Base-by-base conservation (phyloP, 441 rosid species). In the Brassica balearica region DNA sequence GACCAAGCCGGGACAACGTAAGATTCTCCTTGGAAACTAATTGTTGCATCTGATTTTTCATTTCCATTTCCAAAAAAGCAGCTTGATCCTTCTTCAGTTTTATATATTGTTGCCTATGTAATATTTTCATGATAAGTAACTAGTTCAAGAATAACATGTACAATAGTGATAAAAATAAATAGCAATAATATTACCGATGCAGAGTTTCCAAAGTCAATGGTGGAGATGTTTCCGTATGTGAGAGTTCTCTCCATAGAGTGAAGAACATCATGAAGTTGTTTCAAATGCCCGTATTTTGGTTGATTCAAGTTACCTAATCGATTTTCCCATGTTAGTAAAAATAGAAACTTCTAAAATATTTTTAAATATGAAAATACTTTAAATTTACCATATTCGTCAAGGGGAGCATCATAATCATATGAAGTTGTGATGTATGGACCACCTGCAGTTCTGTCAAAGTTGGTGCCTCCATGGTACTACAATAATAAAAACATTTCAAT, bases 401-500 rank as follows among this genome's bases (percentile, higher is more conserved):
- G 27, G 27, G 27, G 27, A 23, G 27, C 97, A 83, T 91, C 86
- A 8, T 92, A 91, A 64, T 91, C 94, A 62, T 92, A 91, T 3
- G 88, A 29, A 7, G 96, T 89, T 2, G 91, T 89, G 59, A 93
- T 86, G 55, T 86, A 89, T 1, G 90, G 93, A 3, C 94, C 95
- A 6, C 97, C 96, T 0, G 92, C 65, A 0, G 86, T 86, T 69
- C 85, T 85, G 6, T 88, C 93, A 79, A 89, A 94, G 43, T 92
- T 92, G 43, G 97, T 93, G 0, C 98, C 96, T 15, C 98, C 97
- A 9, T 92, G 97, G 9, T 92, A 92, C 98, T 93, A 56, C 6
- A 22, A 34, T 34, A 34, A 34, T 34, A 29, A 34, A 34, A 34
- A 34, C 8, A 34, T 1, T 34, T 34, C 38, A 34, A 34, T 34